phyloP scores from a whole-genome alignment of 1,284 basidiomycete genomes.

The Fomitopsis schrenkii region DNA sequence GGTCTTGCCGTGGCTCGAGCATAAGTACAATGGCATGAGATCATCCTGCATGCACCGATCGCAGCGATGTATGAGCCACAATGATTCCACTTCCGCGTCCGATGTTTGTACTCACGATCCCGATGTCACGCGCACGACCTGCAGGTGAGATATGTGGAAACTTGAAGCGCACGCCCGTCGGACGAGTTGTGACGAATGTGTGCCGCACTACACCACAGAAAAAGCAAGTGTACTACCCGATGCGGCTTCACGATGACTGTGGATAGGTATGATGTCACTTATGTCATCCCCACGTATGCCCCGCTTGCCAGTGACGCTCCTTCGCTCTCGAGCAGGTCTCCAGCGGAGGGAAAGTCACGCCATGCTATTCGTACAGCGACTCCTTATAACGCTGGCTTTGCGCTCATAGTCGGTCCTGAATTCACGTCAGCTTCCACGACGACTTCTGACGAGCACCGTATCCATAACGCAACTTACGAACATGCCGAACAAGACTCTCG shows the following conservation, averaged over 20 bases:
- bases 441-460: not conserved
- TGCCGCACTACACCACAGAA: not conserved
- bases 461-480: not conserved
- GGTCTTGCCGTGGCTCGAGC: too few species aligned
- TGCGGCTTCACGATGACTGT: not conserved
- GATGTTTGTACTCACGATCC: too few species aligned
- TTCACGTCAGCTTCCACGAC: not conserved
- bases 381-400: not conserved
- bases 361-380: not conserved
- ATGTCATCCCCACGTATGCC: not conserved
- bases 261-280: not conserved
- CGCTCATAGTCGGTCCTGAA: not conserved
- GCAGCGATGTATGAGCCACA: too few species aligned
- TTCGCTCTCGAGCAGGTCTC: not conserved
- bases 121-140: too few species aligned
- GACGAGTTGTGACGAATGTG: not conserved
- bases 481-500: conserved; percentile 41
- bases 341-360: not conserved
- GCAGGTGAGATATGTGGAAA: too few species aligned
- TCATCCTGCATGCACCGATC: too few species aligned
- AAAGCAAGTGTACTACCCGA: not conserved
- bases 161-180: too few species aligned
- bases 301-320: not conserved
- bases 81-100: too few species aligned
- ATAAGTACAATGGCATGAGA: too few species aligned